phyloP scores from a whole-genome alignment of 768 basidiomycete genomes.

The Xanthoconium purpureum region DNA sequence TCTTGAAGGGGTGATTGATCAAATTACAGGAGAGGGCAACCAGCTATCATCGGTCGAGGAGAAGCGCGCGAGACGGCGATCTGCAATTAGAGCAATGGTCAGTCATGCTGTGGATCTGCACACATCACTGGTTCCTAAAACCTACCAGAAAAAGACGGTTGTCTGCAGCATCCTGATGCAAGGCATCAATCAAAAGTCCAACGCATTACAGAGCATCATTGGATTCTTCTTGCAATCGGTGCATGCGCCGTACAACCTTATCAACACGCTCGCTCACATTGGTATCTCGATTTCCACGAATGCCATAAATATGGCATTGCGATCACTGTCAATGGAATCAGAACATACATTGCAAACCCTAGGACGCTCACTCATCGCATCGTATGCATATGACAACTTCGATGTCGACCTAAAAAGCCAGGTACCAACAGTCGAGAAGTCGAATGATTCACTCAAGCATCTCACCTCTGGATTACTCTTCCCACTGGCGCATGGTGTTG shows the following conservation, averaged over 20 bases:
- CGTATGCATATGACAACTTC: slow-evolving; percentile 7
- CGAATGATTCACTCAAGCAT: neutral
- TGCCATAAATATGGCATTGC: neutral
- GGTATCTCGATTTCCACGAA: neutral
- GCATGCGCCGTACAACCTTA: neutral
- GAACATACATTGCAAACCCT: neutral
- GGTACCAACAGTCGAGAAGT: neutral
- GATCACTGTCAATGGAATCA: neutral
- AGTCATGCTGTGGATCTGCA: too few species aligned
- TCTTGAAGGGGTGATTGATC: neutral
- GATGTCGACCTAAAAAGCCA: neutral
- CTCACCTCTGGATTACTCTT: neutral
- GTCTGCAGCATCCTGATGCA: neutral
- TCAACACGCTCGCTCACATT: neutral
- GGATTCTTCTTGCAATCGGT: neutral
- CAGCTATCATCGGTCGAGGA: too few species aligned
- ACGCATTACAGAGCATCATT: too few species aligned
- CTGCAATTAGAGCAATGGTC: too few species aligned
- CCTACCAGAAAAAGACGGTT: neutral
- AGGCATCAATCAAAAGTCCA: neutral
- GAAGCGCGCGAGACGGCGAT: too few species aligned
- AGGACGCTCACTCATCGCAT: neutral
- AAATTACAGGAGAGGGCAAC: neutral
- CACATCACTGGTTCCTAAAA: too few species aligned
- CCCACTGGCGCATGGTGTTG: too few species aligned